These are phyloP conservation scores for Apiospora hydei DNA, from an alignment of 2,329 filamentous ascomycete genomes.

Conservation along the genomic window DNA sequence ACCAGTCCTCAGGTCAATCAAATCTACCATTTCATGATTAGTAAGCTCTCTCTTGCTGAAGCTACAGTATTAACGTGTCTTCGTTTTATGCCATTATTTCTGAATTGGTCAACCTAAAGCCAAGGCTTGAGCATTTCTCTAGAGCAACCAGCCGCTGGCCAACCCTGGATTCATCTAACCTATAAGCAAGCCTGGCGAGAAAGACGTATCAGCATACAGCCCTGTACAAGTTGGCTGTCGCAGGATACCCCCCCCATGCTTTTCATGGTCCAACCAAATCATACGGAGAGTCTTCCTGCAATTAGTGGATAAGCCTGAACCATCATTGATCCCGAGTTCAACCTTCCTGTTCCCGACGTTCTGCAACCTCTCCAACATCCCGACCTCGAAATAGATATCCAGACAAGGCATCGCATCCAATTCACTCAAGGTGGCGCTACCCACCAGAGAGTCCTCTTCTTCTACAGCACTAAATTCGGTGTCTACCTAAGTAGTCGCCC, in stretches of 20 bases:
- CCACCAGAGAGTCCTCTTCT: constrained; percentile 1
- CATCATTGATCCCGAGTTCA: not conserved
- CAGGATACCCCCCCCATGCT: not conserved
- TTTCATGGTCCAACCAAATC: constrained; percentile 2
- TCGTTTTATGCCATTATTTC: not conserved
- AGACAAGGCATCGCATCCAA: not conserved
- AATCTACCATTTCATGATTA: not conserved
- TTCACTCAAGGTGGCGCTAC: not conserved
- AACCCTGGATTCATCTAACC: not conserved
- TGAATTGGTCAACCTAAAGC: not conserved
- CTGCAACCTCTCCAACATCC: not conserved
- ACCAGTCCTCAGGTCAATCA: not conserved
- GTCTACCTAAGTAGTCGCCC: not conserved
- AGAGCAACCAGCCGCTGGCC: not conserved
- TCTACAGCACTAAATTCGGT: constrained; percentile 14
- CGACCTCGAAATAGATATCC: not conserved
- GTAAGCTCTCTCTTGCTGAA: not conserved
- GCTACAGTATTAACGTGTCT: not conserved
- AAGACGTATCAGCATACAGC: not conserved
- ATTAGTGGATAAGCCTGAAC: constrained; percentile 1
- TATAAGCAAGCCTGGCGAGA: not conserved
- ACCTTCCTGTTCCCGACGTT: not conserved
- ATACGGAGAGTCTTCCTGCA: not conserved
- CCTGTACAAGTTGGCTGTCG: not conserved
- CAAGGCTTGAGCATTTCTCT: not conserved